Evolutionary conservation across 148 eudicot genomes (phyloP).

Genomic region (Vaccinium macrocarpon): DNA sequence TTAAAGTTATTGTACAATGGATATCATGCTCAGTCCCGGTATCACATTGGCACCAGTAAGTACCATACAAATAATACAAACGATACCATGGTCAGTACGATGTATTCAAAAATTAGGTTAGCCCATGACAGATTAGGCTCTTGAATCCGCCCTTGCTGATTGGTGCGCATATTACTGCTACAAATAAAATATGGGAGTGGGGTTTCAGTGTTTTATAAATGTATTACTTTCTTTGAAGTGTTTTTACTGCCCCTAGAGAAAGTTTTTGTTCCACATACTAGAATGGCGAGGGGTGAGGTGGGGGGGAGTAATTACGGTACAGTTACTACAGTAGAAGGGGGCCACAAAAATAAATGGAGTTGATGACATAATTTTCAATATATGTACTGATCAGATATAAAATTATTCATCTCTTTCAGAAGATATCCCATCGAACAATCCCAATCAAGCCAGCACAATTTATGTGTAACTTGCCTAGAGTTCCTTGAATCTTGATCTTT

Average conservation of each 20-base stretch:
- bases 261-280: conserved; percentile 6
- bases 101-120: no score
- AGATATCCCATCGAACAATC: conserved; percentile 10
- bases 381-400: not conserved
- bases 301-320: not conserved
- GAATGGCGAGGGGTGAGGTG: not conserved
- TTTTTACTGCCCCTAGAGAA: not conserved
- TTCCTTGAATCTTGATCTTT: not conserved
- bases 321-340: conserved; percentile 16
- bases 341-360: conserved; percentile 22
- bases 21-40: no score
- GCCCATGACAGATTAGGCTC: no score
- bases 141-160: no score
- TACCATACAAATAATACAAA: no score
- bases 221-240: not conserved
- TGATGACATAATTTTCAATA: not conserved
- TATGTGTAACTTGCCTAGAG: not conserved
- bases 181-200: no score
- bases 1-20: no score
- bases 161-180: no score
- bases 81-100: no score
- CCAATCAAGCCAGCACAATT: conserved; percentile 25
- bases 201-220: not conserved
- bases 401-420: not conserved
- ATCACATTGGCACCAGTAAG: no score